These are phyloP conservation scores for Fusarium decemcellulare DNA, from an alignment of 2,329 filamentous ascomycete genomes.

Conservation along the genomic window DNA sequence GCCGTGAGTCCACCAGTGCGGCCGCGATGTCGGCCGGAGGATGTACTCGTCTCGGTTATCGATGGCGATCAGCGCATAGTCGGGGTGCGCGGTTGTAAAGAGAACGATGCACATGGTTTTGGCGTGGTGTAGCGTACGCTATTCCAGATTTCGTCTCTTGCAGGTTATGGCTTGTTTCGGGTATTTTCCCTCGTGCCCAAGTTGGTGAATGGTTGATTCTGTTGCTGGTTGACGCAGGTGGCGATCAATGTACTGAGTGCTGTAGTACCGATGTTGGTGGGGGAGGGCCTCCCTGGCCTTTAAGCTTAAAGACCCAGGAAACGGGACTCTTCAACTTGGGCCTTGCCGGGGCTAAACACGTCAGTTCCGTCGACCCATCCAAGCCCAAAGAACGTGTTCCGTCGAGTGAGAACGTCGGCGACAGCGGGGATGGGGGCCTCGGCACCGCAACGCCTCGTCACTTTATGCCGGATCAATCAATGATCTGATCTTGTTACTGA, in stretches of 20 bases:
- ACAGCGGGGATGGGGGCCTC: constrained; percentile 26
- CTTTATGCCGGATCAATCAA: constrained; percentile 20
- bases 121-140: not conserved
- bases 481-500: constrained; percentile 40
- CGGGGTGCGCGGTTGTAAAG: constrained; percentile 81
- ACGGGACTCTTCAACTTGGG: constrained; percentile 1
- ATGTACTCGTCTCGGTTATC: constrained; percentile 86
- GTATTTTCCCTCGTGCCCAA: not conserved
- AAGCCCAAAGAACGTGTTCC: constrained; percentile 20
- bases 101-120: constrained; percentile 81
- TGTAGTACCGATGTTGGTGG: not conserved
- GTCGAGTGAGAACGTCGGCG: constrained; percentile 16
- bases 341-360: constrained; percentile 13
- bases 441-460: constrained; percentile 30
- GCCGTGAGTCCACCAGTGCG: constrained; percentile 73
- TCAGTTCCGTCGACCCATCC: constrained; percentile 14
- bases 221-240: constrained; percentile 29
- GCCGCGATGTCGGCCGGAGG: constrained; percentile 73
- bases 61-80: constrained; percentile 81
- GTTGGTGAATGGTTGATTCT: constrained; percentile 17
- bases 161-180: constrained; percentile 8
- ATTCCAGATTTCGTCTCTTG: not conserved
- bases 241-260: constrained; percentile 4
- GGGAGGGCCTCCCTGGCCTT: constrained; percentile 31
- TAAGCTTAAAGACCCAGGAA: constrained; percentile 38